Base-by-base conservation (phyloP, 1,284 basidiomycete genomes). In the Papiliotrema laurentii region DNA sequence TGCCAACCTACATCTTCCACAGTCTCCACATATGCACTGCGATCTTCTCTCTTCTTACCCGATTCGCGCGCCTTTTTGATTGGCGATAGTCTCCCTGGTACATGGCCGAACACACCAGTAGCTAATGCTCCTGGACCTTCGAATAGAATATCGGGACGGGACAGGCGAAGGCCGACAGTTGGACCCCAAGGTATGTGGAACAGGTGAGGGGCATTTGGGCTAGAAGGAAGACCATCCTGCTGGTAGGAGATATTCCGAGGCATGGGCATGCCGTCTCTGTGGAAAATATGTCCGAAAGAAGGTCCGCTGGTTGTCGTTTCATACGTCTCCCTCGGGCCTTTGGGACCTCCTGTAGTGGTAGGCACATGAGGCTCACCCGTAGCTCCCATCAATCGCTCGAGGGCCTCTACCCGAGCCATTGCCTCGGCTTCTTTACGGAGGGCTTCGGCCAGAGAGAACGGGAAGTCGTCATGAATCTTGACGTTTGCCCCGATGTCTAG, bases 11-110 rank as follows among this genome's bases (percentile, higher is more conserved):
- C 69, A 49, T 73, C 70, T 36, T 63, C 56, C 3, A 72, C 59
- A 9, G 67, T 69, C 57, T 73, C 69, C 2, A 69, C 70, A 51
- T 64, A 69, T 5, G 70, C 69, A 36, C 64, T 66, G 10, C 61
- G 46, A 24, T 59, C 61, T n/a, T 64, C 58, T n/a, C 44, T 47
- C 43, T 45, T 49, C n/a, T n/a, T n/a, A n/a, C n/a, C n/a, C n/a
- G n/a, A n/a, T n/a, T 50, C 42, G 51, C 21, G 28, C 27, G 18
- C 36, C 41, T 28, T 53, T 38, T 24, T 13, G 37, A 18, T 27
- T 38, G n/a, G 30, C 45, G 7, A 18, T 22, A 5, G 33, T n/a
- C n/a, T n/a, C n/a, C n/a, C n/a, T n/a, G n/a, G n/a, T n/a, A n/a
- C n/a, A n/a, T n/a, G n/a, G n/a, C n/a, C n/a, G n/a, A n/a, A n/a